These are phyloP conservation scores for Colletotrichum euphorbiae DNA, from an alignment of 2,329 filamentous ascomycete species.

Conservation along the genomic window DNA sequence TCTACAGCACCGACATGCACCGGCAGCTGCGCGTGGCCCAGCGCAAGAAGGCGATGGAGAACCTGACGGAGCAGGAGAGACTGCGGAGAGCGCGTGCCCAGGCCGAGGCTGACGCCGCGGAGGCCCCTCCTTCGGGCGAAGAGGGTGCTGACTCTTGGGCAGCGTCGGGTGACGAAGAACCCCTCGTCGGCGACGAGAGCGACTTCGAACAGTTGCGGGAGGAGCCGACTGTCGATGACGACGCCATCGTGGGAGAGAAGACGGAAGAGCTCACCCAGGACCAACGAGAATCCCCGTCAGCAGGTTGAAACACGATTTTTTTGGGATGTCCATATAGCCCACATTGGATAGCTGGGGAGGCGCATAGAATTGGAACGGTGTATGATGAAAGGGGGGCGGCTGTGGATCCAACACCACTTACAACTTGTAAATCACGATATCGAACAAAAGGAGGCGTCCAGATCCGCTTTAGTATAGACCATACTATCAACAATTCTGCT, in stretches of 20 bases:
- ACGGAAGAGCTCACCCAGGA: not conserved
- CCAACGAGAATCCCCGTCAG: not conserved
- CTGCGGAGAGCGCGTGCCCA: constrained; percentile 46
- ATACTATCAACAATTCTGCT: no score
- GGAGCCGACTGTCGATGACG: not conserved
- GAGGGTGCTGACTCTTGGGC: constrained; percentile 46
- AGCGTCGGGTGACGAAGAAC: constrained; percentile 51
- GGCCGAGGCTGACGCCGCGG: constrained; percentile 39
- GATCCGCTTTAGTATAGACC: no score
- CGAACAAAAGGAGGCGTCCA: no score
- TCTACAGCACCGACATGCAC: constrained; percentile 46
- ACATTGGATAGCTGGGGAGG: not conserved
- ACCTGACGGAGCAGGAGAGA: constrained; percentile 41
- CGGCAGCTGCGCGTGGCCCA: constrained; percentile 20
- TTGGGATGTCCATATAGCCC: not conserved
- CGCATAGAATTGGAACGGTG: constrained; percentile 1
- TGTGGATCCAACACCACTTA: not conserved
- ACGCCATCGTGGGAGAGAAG: not conserved
- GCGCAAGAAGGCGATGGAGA: constrained; percentile 11
- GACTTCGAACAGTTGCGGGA: constrained; percentile 25
- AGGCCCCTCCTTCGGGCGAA: constrained; percentile 18
- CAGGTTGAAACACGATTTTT: not conserved
- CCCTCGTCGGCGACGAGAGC: constrained; percentile 43
- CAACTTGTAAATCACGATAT: no score
- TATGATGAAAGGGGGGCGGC: not conserved